Base-by-base conservation (phyloP, 176 grass and related monocot genomes). In the Elaeis guineensis region DNA sequence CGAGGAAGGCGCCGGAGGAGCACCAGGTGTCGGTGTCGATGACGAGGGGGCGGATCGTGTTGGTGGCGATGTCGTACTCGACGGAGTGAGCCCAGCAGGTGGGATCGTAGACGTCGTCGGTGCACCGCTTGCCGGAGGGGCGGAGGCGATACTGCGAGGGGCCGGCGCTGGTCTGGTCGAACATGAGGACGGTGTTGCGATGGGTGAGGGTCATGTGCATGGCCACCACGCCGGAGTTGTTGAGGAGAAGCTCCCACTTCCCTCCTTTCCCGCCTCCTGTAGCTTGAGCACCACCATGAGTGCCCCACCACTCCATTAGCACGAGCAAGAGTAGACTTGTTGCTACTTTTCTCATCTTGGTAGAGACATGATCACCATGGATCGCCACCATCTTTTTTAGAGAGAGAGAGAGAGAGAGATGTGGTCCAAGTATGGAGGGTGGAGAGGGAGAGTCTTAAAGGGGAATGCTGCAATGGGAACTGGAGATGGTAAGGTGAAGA, bases 181-280 rank as follows among this genome's bases (percentile, higher is more conserved):
- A 80, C 57, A 80, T 69, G 78, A 80, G 15, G 17, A 80, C 78
- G 6, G 78, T 80, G 70, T 74, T 54, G 48, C 63, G 70, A 61
- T 80, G 20, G 16, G 78, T 80, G n/a, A 80, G 70, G 9, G 63
- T 70, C 78, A 80, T 80, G 51, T 80, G 78, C 78, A 80, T 80
- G 25, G 78, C 78, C 17, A 80, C 70, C 16, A 73, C 78, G 30
- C 78, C 78, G 24, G 78, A 74, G 55, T 35, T 80, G 56, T 74
- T 69, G 59, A 80, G 50, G 26, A 80, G 70, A 53, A 80, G 62
- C 71, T 80, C 39, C 78, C 78, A 80, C 5, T 54, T 63, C 51
- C 78, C 78, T 16, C 29, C 66, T 17, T 55, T 26, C 18, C 57
- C 65, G 0, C 11, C 6, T 14, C 2, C 2, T 44, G 12, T 3